Evolutionary conservation across 495 filamentous ascomycete species (phyloP).

Genomic region (Pyrenopolyporus hunteri): DNA sequence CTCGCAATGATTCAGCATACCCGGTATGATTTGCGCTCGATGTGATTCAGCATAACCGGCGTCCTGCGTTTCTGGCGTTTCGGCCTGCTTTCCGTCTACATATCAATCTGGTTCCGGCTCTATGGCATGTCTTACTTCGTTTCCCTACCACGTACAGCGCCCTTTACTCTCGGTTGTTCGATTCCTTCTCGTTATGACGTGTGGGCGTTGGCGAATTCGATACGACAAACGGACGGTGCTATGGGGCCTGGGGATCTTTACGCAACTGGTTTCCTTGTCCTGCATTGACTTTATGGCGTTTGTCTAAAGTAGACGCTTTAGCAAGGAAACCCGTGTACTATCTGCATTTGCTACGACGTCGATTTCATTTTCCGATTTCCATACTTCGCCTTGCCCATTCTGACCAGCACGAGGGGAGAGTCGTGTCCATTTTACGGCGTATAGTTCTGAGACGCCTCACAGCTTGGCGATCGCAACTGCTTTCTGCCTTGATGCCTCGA

Average conservation of each 20-base stretch:
- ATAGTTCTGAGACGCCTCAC: conserved; percentile 21
- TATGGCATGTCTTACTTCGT: conserved; percentile 24
- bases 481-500: conserved; percentile 12
- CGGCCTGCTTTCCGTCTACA: conserved; percentile 40
- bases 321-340: conserved; percentile 25
- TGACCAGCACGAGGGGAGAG: conserved; percentile 11
- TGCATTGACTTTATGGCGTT: conserved; percentile 23
- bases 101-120: conserved; percentile 41
- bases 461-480: conserved; percentile 16
- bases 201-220: conserved; percentile 36
- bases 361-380: conserved; percentile 34
- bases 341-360: conserved; percentile 37
- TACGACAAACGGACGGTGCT: conserved; percentile 25
- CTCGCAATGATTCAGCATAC: conserved; percentile 22
- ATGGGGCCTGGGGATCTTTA: conserved; percentile 16
- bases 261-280: conserved; percentile 20
- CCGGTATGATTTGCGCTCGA: conserved; percentile 19
- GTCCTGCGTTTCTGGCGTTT: conserved; percentile 46
- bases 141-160: conserved; percentile 14
- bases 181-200: conserved; percentile 28
- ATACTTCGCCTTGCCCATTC: conserved; percentile 9
- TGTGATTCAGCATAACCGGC: conserved; percentile 41
- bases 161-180: conserved; percentile 22
- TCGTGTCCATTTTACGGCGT: conserved; percentile 15
- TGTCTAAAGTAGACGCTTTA: conserved; percentile 20